Base-by-base conservation (phyloP, 2,329 filamentous ascomycete species). In the Xylariaceae sp. region DNA sequence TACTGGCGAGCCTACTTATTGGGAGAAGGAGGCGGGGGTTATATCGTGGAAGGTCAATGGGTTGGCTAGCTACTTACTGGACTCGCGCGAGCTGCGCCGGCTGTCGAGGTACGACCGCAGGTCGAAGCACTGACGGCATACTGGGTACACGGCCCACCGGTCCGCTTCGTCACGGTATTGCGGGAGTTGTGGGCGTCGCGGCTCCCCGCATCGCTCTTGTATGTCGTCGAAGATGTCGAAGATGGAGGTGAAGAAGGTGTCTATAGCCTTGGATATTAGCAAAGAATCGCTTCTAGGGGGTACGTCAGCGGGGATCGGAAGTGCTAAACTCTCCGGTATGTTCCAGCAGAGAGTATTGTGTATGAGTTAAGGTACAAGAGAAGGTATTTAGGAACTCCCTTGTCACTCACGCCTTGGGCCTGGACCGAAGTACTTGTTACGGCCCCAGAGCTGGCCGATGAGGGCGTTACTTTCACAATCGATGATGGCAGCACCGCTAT, bases 141-240 rank as follows among this genome's bases (percentile, higher is more conserved):
- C 65, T 0, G 77, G 77, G 48, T 77, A 75, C 2, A 72, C 67
- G 1, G 75, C 68, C 56, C 73, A 77, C 4, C 72, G 67, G 32
- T 76, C 75, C 6, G 70, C 71, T 21, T 78, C 75, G 41, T 77
- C 72, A 2, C 74, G 71, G 46, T 74, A 65, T 51, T 75, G 73
- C 0, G 77, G 77, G 20, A 79, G 70, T 51, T 71, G 70, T 0
- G 77, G 76, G 16, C 75, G 70, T 6, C 64, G 63, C 43, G 73
- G 67, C 60, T 77, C 69, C 2, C 71, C 74, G 47, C 75, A 79
- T 48, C 71, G 73, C 59, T 79, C 77, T 53, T 78, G 75, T 20
- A 78, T 76, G 45, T 79, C 77, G 40, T 79, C 76, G 20, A 79
- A 74, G 14, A 79, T 69, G 56, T 79, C 77, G 26, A 69, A 63